These are phyloP conservation scores for Mortierella sp. DNA, from an alignment of 371 early-diverging fungal genomes.

Conservation along the genomic window DNA sequence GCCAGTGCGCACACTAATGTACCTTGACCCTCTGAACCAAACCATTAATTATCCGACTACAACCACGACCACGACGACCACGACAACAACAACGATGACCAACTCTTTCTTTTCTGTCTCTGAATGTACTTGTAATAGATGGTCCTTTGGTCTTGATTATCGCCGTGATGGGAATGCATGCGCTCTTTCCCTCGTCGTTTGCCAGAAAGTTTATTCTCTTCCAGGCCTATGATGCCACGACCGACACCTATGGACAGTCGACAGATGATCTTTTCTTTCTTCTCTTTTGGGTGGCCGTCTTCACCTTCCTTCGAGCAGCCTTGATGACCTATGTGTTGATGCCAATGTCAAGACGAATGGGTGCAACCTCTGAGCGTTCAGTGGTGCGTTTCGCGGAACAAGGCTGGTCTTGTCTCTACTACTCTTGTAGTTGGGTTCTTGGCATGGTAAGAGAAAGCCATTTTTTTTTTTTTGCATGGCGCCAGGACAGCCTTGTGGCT, in stretches of 20 bases:
- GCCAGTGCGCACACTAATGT: no score
- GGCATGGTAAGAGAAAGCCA: constrained; percentile 62
- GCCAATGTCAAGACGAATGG: constrained; percentile 61
- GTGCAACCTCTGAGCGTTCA: constrained; percentile 58
- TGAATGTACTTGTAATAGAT: constrained; percentile 10
- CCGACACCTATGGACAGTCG: constrained; percentile 37
- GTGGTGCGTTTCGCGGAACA: constrained; percentile 70
- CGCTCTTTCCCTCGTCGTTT: constrained; percentile 31
- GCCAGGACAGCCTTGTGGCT: no score
- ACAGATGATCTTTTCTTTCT: constrained; percentile 68
- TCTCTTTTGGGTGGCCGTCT: constrained; percentile 67
- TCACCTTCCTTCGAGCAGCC: constrained; percentile 68
- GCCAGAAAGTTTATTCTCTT: constrained; percentile 41
- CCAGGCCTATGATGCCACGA: constrained; percentile 28
- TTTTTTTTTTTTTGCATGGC: neutral
- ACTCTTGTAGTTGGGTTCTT: constrained; percentile 60
- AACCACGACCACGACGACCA: no score
- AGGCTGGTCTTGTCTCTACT: constrained; percentile 62
- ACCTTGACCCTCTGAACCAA: no score
- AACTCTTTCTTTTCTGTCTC: neutral
- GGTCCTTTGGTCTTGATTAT: constrained; percentile 36
- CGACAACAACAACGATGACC: no score
- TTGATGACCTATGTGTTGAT: constrained; percentile 64
- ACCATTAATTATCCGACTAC: no score
- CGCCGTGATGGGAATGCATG: constrained; percentile 28